Conservation (phyloP, 192 early-diverging fungal genomes). For the Rhizoclosmatium globosum region DNA sequence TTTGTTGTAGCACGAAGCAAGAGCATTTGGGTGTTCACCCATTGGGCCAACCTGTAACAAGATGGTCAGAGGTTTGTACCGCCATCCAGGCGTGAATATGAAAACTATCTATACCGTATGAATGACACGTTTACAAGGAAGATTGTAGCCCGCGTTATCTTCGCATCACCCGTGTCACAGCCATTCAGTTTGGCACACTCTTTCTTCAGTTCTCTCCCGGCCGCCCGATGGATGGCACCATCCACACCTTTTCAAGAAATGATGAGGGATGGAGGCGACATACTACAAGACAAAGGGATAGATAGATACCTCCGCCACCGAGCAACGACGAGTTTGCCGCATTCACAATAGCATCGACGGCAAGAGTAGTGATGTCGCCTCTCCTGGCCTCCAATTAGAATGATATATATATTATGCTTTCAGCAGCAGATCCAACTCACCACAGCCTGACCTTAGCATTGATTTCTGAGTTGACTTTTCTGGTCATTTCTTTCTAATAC, state of each 20-base stretch:
- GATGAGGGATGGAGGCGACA: not conserved
- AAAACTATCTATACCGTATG: slow-evolving; percentile 79
- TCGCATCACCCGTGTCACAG: slow-evolving; percentile 83
- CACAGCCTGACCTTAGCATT: not conserved
- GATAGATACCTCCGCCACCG: slow-evolving; percentile 80
- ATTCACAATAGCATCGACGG: slow-evolving; percentile 88
- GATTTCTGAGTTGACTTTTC: not conserved
- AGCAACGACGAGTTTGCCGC: slow-evolving; percentile 84
- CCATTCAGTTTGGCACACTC: slow-evolving; percentile 81
- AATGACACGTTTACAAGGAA: slow-evolving; percentile 82
- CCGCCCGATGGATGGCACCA: slow-evolving; percentile 91
- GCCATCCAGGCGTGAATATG: not conserved
- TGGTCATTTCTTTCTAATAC: not conserved
- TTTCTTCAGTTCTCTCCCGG: slow-evolving; percentile 73
- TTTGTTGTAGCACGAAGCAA: slow-evolving; percentile 72
- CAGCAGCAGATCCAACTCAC: not conserved
- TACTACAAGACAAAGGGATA: not conserved
- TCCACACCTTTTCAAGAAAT: slow-evolving; percentile 68
- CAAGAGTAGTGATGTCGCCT: slow-evolving; percentile 84
- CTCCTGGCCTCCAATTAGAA: slow-evolving; percentile 39
- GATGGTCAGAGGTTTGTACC: too few species aligned
- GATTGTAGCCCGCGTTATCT: slow-evolving; percentile 77
- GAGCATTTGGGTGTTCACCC: slow-evolving; percentile 61
- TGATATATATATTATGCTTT: too few species aligned
- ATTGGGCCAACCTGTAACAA: slow-evolving; percentile 48